Evolutionary conservation across 2,329 filamentous ascomycete genomes (phyloP).

Genomic region (Paecilomyces dactylethromorphus): DNA sequence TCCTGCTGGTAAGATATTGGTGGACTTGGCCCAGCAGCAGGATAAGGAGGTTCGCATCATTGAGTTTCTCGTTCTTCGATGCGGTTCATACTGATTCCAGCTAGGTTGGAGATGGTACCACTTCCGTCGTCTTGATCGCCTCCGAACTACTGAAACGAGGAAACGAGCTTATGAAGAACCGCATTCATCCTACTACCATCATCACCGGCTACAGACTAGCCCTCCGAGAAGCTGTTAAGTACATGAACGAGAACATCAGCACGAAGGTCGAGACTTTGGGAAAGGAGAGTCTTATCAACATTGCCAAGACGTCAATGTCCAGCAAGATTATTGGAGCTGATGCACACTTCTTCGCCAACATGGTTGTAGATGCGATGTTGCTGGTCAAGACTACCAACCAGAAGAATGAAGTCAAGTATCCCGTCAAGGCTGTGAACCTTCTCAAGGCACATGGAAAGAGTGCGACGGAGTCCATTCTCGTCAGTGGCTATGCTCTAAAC

Average conservation of each 20-base stretch:
- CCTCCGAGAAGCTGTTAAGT: slow-evolving; percentile 91
- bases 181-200: slow-evolving; percentile 98
- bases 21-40: slow-evolving; percentile 95
- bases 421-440: slow-evolving; percentile 97
- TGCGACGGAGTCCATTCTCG: slow-evolving; percentile 74
- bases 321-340: slow-evolving; percentile 97
- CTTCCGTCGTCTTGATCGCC: slow-evolving; percentile 94
- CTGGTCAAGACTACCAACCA: slow-evolving; percentile 91
- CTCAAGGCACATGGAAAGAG: slow-evolving; percentile 98
- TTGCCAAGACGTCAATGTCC: slow-evolving; percentile 98
- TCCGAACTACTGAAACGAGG: slow-evolving; percentile 87
- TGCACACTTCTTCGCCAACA: slow-evolving; percentile 93
- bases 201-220: slow-evolving; percentile 97
- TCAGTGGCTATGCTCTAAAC: slow-evolving; percentile 96
- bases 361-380: slow-evolving; percentile 94
- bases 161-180: slow-evolving; percentile 99
- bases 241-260: slow-evolving; percentile 97
- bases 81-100: slow-evolving; percentile 7
- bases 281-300: slow-evolving; percentile 83
- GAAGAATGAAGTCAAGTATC: slow-evolving; percentile 87
- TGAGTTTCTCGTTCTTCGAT: background rate
- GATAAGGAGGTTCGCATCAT: slow-evolving; percentile 68
- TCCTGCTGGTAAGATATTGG: slow-evolving; percentile 95
- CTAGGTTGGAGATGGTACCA: slow-evolving; percentile 89
- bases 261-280: slow-evolving; percentile 90